A percentile compares a stretch with the other conserved stretches of the same genome.
Evolutionary conservation across 1,284 basidiomycete genomes (phyloP).

Genomic region (Cutaneotrichosporon curvatum): DNA sequence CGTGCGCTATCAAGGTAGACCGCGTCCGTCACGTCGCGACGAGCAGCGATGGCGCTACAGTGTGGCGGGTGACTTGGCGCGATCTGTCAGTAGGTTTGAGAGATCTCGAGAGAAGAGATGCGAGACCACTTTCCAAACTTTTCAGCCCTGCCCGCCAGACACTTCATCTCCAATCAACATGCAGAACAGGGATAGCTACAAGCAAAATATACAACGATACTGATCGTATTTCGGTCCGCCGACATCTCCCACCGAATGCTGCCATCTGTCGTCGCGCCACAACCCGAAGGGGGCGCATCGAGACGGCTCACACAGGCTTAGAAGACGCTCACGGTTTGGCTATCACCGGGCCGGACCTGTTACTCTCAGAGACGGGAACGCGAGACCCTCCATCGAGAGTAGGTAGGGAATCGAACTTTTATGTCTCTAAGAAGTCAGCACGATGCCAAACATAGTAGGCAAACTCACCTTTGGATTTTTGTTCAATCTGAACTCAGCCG

Average conservation of each 20-base stretch:
- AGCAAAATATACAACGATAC: neutral
- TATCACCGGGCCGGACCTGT: conserved; percentile 32
- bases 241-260: conserved; percentile 13
- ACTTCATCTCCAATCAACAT: too few relatives aligned
- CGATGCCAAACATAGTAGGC: conserved; percentile 1
- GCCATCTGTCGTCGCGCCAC: conserved; percentile 22
- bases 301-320: conserved; percentile 4
- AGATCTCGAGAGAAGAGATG: too few relatives aligned
- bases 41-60: too few relatives aligned
- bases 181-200: too few relatives aligned
- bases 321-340: conserved; percentile 24
- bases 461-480: conserved; percentile 30
- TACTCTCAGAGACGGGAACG: conserved; percentile 46
- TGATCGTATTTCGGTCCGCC: conserved; percentile 22
- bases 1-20: too few relatives aligned
- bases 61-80: too few relatives aligned
- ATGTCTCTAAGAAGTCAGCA: conserved; percentile 32
- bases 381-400: conserved; percentile 43
- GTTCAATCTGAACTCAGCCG: conserved; percentile 25
- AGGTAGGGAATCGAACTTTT: conserved; percentile 45
- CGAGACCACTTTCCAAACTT: too few relatives aligned
- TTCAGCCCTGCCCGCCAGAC: too few relatives aligned
- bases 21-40: too few relatives aligned
- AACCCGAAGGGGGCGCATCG: conserved; percentile 19
- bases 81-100: too few relatives aligned